These are phyloP conservation scores for Oryza meyeriana DNA, from an alignment of 176 grass and related monocot species.

Conservation along the genomic window DNA sequence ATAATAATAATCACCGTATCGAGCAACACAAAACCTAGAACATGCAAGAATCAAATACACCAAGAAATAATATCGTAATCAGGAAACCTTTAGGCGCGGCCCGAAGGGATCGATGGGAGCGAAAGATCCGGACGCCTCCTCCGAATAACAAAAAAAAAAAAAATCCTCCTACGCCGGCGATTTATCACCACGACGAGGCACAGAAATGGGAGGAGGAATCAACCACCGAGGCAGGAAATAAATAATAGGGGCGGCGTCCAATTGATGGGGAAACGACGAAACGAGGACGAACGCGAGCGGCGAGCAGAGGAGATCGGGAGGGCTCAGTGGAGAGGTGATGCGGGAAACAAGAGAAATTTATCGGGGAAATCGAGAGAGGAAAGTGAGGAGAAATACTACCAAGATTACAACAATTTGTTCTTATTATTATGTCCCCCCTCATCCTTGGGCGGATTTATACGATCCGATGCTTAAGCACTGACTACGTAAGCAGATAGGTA, in stretches of 20 bases:
- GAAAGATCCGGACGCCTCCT: slow-evolving; percentile 19
- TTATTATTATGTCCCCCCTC: background rate
- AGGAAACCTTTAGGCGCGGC: slow-evolving; percentile 20
- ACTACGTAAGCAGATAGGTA: background rate
- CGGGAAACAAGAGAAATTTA: slow-evolving; percentile 32
- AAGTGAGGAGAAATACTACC: background rate
- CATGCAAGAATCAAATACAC: background rate
- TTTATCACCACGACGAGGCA: background rate
- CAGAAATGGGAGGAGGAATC: slow-evolving; percentile 1
- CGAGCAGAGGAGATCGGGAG: background rate
- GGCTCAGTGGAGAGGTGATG: slow-evolving; percentile 51
- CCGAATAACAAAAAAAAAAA: background rate
- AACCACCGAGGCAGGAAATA: slow-evolving; percentile 23
- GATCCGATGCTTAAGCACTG: background rate
- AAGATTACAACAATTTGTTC: background rate
- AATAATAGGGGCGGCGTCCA: slow-evolving; percentile 34
- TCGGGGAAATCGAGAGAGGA: slow-evolving; percentile 46
- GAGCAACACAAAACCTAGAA: background rate
- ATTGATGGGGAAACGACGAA: slow-evolving; percentile 33
- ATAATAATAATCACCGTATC: background rate
- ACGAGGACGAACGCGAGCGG: slow-evolving; percentile 2
- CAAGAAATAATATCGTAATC: background rate
- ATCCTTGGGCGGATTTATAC: slow-evolving; percentile 37
- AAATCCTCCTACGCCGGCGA: background rate
- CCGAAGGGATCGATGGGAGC: background rate